Conservation (phyloP, 2,329 filamentous ascomycete genomes). For the Pestalotiopsis sp. region DNA sequence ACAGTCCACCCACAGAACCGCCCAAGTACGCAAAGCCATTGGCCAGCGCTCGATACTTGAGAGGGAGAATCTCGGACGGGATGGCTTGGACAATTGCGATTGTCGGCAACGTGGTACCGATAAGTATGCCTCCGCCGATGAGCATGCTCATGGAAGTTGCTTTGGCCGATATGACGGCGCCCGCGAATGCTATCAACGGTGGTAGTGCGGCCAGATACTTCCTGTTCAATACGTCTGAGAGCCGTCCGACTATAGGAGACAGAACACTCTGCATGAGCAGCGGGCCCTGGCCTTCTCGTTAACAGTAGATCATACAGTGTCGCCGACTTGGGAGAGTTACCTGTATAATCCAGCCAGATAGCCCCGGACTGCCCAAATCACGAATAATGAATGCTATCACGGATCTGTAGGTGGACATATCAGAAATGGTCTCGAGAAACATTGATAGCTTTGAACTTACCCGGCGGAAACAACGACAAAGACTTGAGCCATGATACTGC, state of each 20-base stretch:
- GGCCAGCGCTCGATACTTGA: constrained; percentile 58
- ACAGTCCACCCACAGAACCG: constrained; percentile 54
- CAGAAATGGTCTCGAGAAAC: not conserved
- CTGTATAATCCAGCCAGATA: constrained; percentile 60
- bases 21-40: constrained; percentile 56
- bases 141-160: constrained; percentile 58
- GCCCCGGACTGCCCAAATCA: constrained; percentile 51
- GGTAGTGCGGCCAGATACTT: constrained; percentile 55
- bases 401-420: constrained; percentile 17
- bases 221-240: constrained; percentile 59
- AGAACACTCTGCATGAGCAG: constrained; percentile 60
- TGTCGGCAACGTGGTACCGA: constrained; percentile 55
- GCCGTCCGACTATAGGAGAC: constrained; percentile 56
- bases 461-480: constrained; percentile 59
- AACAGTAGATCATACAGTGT: not conserved
- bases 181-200: constrained; percentile 55
- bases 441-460: constrained; percentile 19
- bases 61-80: constrained; percentile 56
- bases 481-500: constrained; percentile 53
- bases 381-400: constrained; percentile 59
- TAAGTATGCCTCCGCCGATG: constrained; percentile 60
- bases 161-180: constrained; percentile 56
- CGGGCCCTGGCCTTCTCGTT: constrained; percentile 44
- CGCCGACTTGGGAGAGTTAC: constrained; percentile 23
- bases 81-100: constrained; percentile 60